Percentiles rank a stretch among this genome's conserved stretches.
phyloP scores from a whole-genome alignment of 441 rosid genomes.

The Theobroma grandiflorum region DNA sequence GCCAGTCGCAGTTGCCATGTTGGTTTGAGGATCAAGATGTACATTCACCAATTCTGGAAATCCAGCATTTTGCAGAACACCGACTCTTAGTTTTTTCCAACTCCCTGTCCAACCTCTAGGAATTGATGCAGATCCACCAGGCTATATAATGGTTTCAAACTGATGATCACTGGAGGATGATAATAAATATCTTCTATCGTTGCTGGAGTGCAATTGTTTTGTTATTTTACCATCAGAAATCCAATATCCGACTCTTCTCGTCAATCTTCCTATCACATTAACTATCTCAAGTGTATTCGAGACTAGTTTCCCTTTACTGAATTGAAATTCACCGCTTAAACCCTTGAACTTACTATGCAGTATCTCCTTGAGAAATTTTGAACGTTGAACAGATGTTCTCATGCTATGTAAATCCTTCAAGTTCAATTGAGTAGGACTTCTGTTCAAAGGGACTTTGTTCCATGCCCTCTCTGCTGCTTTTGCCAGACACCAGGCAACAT shows the following conservation, averaged over 20 bases:
- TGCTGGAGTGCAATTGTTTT: not conserved
- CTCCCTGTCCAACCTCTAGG: conserved; percentile 19
- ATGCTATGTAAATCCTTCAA: not conserved
- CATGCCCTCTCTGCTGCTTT: conserved; percentile 39
- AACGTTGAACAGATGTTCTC: not conserved
- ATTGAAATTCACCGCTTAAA: conserved; percentile 37
- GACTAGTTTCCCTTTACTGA: conserved; percentile 28
- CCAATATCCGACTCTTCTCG: conserved; percentile 43
- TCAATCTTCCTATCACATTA: conserved; percentile 37
- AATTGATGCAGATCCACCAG: conserved; percentile 2
- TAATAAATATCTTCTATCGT: not conserved
- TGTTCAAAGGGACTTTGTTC: not conserved
- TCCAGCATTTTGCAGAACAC: not conserved
- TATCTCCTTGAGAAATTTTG: not conserved
- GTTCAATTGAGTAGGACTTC: not conserved
- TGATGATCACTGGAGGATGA: not conserved
- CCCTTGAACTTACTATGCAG: conserved; percentile 29
- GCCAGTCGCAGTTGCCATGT: conserved; percentile 30
- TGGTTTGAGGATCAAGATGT: conserved; percentile 29
- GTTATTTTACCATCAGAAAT: conserved; percentile 19
- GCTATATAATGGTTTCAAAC: conserved; percentile 16
- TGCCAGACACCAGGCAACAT: conserved; percentile 42
- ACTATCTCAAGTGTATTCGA: conserved; percentile 42
- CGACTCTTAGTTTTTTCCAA: conserved; percentile 16
- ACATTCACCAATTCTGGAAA: conserved; percentile 33